phyloP scores from a whole-genome alignment of 768 basidiomycete genomes.

The Ramaria sp. region DNA sequence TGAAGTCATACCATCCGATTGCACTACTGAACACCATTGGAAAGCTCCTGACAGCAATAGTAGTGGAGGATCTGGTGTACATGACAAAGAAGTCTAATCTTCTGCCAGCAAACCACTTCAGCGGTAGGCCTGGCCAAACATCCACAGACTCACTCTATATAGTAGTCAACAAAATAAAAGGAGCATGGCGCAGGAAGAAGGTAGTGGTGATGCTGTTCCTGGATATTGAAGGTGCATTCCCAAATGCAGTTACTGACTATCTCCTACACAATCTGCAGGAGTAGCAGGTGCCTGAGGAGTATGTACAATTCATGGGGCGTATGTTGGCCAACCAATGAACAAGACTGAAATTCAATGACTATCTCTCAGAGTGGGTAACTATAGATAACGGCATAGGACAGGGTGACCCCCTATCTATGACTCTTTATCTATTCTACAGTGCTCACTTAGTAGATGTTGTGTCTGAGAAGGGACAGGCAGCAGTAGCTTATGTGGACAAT shows the following conservation, averaged over 20 bases:
- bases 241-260: slow-evolving; percentile 12
- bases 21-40: too few species aligned
- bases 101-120: slow-evolving; percentile 20
- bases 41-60: too few species aligned
- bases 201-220: slow-evolving; percentile 20
- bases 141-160: slow-evolving; percentile 20
- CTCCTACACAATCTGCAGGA: slow-evolving; percentile 18
- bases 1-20: too few species aligned
- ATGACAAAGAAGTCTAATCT: slow-evolving; percentile 22
- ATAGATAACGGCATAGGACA: slow-evolving; percentile 18
- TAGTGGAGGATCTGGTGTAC: too few species aligned
- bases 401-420: slow-evolving; percentile 18
- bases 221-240: slow-evolving; percentile 21
- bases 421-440: slow-evolving; percentile 19
- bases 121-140: slow-evolving; percentile 19
- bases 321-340: slow-evolving; percentile 15
- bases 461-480: background rate
- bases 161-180: slow-evolving; percentile 24
- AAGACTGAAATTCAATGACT: slow-evolving; percentile 20
- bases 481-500: slow-evolving; percentile 13
- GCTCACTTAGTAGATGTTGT: slow-evolving; percentile 14
- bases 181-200: slow-evolving; percentile 19
- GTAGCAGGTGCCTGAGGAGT: slow-evolving; percentile 15
- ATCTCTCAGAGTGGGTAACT: background rate
- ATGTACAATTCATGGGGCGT: slow-evolving; percentile 13